Evolutionary conservation across 805 yeast genomes (phyloP).

Genomic region (Teunomyces lycoperdinae): DNA sequence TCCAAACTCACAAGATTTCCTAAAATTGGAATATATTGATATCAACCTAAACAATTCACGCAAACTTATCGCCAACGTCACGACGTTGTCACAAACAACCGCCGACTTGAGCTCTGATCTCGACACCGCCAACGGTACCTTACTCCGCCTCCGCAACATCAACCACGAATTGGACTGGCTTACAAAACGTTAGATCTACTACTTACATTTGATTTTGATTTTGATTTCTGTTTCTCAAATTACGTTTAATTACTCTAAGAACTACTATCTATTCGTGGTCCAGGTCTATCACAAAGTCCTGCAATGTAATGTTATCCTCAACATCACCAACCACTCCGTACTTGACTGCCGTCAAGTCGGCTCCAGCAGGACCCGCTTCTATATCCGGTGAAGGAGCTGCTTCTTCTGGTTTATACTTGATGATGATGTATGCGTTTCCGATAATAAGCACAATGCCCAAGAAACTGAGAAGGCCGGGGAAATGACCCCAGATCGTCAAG

Average conservation of each 20-base stretch:
- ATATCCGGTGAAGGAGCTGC: not conserved
- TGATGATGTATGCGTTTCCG: conserved; percentile 58
- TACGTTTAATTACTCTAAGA: not conserved
- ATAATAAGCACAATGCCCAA: conserved; percentile 69
- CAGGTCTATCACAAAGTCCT: conserved; percentile 24
- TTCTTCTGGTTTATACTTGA: conserved; percentile 45
- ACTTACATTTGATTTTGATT: too few species aligned
- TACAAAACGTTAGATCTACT: too few species aligned
- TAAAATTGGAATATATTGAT: conserved; percentile 36
- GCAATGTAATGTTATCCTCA: conserved; percentile 20
- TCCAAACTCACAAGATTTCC: conserved; percentile 28
- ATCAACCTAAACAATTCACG: conserved; percentile 37
- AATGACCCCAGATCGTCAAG: conserved; percentile 62
- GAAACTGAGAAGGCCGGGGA: conserved; percentile 67
- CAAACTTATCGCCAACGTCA: conserved; percentile 24
- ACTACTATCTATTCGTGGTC: not conserved
- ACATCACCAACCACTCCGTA: conserved; percentile 5
- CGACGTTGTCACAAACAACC: conserved; percentile 11
- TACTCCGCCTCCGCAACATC: conserved; percentile 17
- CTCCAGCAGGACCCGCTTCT: conserved; percentile 3
- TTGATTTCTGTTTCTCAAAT: too few species aligned
- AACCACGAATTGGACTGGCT: conserved; percentile 24
- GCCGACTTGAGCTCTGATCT: conserved; percentile 5
- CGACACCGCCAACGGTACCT: conserved; percentile 14
- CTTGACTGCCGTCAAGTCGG: conserved; percentile 1